A percentile compares a stretch with the other conserved stretches of the same genome.
phyloP scores from a whole-genome alignment of 176 grass and related monocot species.

The Saccharum spontaneum region DNA sequence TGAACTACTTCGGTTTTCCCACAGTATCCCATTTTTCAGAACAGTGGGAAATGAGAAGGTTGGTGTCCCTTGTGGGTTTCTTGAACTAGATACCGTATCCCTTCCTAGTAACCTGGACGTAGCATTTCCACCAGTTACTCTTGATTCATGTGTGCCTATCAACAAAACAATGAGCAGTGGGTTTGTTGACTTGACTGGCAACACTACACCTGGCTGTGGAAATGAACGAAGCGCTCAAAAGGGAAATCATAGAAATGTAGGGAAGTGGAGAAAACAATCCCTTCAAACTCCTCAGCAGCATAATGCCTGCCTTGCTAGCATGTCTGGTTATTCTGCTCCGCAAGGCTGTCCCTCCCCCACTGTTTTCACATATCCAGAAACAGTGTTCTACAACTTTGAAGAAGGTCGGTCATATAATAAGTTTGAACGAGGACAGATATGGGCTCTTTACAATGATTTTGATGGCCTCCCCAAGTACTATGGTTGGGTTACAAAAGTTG shows the following conservation, averaged over 20 bases:
- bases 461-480: constrained; percentile 40
- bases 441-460: constrained; percentile 80
- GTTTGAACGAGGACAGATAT: constrained; percentile 75
- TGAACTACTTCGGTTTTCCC: too few relatives aligned
- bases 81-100: constrained; percentile 81
- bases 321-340: neutral
- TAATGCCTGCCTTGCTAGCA: neutral
- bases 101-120: constrained; percentile 65
- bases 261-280: neutral
- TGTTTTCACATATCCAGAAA: constrained; percentile 57
- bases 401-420: constrained; percentile 39
- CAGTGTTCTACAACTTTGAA: constrained; percentile 71
- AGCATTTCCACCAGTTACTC: constrained; percentile 59
- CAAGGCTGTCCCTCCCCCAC: neutral
- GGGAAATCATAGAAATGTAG: constrained; percentile 12
- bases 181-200: constrained; percentile 32
- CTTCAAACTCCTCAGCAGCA: neutral
- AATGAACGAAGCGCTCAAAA: constrained; percentile 26
- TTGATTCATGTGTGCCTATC: constrained; percentile 38
- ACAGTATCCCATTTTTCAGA: constrained; percentile 10
- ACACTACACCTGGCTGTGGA: neutral
- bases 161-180: constrained; percentile 14
- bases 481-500: too few relatives aligned
- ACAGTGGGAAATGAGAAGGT: constrained; percentile 59
- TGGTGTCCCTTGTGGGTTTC: constrained; percentile 70